These are phyloP conservation scores for Ophiocordyceps unilateralis DNA, from an alignment of 2,329 filamentous ascomycete species.

Conservation along the genomic window DNA sequence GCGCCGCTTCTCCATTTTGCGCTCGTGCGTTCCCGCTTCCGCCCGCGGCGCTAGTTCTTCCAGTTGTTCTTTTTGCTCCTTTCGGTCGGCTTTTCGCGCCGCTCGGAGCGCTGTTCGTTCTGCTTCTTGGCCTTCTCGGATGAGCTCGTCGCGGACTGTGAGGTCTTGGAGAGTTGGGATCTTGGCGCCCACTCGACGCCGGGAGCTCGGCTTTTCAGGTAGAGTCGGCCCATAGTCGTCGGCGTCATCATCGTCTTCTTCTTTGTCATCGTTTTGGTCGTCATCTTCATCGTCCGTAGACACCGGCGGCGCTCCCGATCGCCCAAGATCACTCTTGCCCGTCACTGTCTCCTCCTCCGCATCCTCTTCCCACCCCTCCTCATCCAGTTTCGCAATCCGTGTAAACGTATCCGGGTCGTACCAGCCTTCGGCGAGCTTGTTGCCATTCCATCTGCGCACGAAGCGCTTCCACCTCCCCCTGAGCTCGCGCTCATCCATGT, in stretches of 20 bases:
- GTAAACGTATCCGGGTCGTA: constrained; percentile 63
- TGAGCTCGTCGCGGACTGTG: constrained; percentile 34
- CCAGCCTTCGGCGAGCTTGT: constrained; percentile 78
- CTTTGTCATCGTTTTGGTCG: constrained; percentile 1
- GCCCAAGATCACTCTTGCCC: neutral
- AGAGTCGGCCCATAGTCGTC: constrained; percentile 37
- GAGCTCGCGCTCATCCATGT: constrained; percentile 56
- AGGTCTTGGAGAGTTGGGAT: constrained; percentile 64
- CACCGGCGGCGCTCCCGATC: neutral
- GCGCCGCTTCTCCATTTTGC: constrained; percentile 70
- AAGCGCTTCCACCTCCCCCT: constrained; percentile 91
- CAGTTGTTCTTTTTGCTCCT: constrained; percentile 49
- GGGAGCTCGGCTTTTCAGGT: constrained; percentile 8
- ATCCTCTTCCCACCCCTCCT: constrained; percentile 2
- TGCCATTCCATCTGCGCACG: constrained; percentile 76
- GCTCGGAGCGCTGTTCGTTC: constrained; percentile 39
- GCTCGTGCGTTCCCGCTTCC: constrained; percentile 66
- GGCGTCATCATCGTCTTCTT: constrained; percentile 23
- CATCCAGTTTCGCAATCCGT: constrained; percentile 14
- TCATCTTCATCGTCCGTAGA: constrained; percentile 1
- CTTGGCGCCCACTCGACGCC: constrained; percentile 29
- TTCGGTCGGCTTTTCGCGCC: constrained; percentile 47
- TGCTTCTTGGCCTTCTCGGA: constrained; percentile 29
- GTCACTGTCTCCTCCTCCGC: constrained; percentile 1
- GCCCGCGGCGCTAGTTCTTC: constrained; percentile 74